phyloP scores from a whole-genome alignment of 2,329 filamentous ascomycete species.

The Aspergillus oerlinghausenensis region DNA sequence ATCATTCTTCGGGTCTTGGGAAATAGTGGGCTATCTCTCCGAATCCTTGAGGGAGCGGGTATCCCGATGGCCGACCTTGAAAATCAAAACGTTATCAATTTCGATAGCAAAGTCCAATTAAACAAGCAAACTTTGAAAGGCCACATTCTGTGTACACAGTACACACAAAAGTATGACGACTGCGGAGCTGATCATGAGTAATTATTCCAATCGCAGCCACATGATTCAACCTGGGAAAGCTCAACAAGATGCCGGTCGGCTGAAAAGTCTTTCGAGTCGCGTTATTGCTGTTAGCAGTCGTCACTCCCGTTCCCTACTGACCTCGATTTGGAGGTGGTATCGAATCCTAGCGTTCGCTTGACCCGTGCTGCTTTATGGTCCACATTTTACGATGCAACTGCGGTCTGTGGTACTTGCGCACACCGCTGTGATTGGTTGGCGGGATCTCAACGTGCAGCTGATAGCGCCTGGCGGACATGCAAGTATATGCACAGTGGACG shows the following conservation, averaged over 20 bases:
- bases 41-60: slow-evolving; percentile 8
- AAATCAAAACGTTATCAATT: not conserved
- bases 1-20: slow-evolving; percentile 14
- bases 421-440: slow-evolving; percentile 11
- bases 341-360: slow-evolving; percentile 2
- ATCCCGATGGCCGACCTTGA: slow-evolving; percentile 8
- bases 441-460: slow-evolving; percentile 18
- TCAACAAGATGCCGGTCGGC: slow-evolving; percentile 12
- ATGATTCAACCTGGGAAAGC: slow-evolving; percentile 6
- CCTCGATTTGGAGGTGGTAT: not conserved
- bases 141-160: not conserved
- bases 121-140: not conserved
- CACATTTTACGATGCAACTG: slow-evolving; percentile 6
- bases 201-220: not conserved
- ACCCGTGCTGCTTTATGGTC: slow-evolving; percentile 3
- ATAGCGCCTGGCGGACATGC: slow-evolving; percentile 19
- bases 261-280: slow-evolving; percentile 4
- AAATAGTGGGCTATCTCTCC: slow-evolving; percentile 8
- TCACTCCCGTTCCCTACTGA: not conserved
- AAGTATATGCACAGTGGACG: slow-evolving; percentile 11
- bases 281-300: not conserved
- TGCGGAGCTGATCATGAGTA: not conserved
- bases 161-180: not conserved
- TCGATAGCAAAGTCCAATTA: not conserved
- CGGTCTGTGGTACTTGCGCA: slow-evolving; percentile 4